Conservation (phyloP, 2,329 filamentous ascomycete genomes). For the Microcera coccophila region DNA sequence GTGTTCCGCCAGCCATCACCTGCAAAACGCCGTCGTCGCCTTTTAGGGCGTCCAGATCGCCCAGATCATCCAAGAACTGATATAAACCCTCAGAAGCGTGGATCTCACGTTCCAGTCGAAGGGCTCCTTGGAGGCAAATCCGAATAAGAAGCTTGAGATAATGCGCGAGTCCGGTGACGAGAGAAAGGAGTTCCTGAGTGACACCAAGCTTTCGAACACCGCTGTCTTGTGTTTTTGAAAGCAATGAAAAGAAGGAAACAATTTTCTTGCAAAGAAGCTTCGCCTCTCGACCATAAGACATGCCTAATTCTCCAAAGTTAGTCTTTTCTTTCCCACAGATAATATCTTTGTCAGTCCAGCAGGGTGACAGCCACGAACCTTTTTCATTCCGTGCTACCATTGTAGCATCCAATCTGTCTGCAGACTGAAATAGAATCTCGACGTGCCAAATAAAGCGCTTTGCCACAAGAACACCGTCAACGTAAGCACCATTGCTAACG, state of each 20-base stretch:
- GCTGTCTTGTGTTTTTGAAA: slow-evolving; percentile 91
- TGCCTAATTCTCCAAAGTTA: slow-evolving; percentile 46
- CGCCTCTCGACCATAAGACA: slow-evolving; percentile 92
- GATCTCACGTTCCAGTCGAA: slow-evolving; percentile 86
- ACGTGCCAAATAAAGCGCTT: slow-evolving; percentile 96
- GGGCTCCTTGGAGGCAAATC: slow-evolving; percentile 88
- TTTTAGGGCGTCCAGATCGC: slow-evolving; percentile 74
- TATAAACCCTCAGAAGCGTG: slow-evolving; percentile 70
- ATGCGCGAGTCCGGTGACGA: slow-evolving; percentile 93
- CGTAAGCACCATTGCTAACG: slow-evolving; percentile 94
- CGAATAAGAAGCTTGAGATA: slow-evolving; percentile 96
- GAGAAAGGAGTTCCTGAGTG: slow-evolving; percentile 93
- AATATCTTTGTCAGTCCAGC: background rate
- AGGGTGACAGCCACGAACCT: slow-evolving; percentile 48
- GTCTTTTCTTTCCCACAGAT: slow-evolving; percentile 1
- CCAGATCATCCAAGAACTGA: slow-evolving; percentile 77
- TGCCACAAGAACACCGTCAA: slow-evolving; percentile 90
- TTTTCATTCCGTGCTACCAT: slow-evolving; percentile 69
- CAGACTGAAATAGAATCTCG: slow-evolving; percentile 84
- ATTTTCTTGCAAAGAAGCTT: slow-evolving; percentile 99
- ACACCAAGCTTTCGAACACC: slow-evolving; percentile 89
- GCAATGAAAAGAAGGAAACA: slow-evolving; percentile 90
- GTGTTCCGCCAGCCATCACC: slow-evolving; percentile 60
- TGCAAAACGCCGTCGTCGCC: slow-evolving; percentile 66
- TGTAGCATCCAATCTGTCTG: slow-evolving; percentile 75